These are phyloP conservation scores for Gastroboletus turbinatus DNA, from an alignment of 1,284 basidiomycete genomes.

Conservation along the genomic window DNA sequence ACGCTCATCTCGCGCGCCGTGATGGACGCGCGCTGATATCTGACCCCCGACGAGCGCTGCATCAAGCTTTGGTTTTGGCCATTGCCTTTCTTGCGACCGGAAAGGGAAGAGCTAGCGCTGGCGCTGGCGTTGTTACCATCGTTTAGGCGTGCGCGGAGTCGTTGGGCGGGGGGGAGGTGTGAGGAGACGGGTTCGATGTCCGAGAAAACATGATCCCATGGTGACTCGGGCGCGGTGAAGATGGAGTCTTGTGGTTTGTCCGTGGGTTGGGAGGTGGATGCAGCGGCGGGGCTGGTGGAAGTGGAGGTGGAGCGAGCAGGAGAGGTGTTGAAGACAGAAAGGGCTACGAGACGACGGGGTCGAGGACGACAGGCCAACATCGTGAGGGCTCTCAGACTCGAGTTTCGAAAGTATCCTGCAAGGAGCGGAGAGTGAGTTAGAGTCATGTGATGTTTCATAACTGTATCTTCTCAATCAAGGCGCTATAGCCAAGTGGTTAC, in stretches of 20 bases:
- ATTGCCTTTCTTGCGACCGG: not conserved
- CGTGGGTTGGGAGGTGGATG: not conserved
- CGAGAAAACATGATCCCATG: slow-evolving; percentile 59
- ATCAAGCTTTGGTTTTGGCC: not conserved
- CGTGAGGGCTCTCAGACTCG: too few relatives aligned
- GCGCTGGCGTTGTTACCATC: not conserved
- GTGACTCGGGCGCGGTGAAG: slow-evolving; percentile 39
- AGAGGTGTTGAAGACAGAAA: slow-evolving; percentile 1
- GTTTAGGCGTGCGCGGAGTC: not conserved
- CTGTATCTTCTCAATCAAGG: slow-evolving; percentile 34
- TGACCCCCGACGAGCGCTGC: slow-evolving; percentile 13
- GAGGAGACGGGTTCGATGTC: slow-evolving; percentile 38
- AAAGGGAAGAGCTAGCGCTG: not conserved
- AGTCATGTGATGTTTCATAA: slow-evolving; percentile 16
- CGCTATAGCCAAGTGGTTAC: slow-evolving; percentile 58
- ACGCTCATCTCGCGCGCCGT: slow-evolving; percentile 63
- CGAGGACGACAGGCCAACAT: slow-evolving; percentile 23
- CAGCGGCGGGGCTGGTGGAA: not conserved
- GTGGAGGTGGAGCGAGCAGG: not conserved
- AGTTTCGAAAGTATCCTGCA: not conserved
- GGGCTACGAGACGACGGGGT: not conserved
- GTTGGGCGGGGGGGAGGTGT: slow-evolving; percentile 20
- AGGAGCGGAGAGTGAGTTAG: too few relatives aligned
- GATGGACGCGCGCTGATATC: slow-evolving; percentile 54
- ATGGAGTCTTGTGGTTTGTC: slow-evolving; percentile 32